Conservation (phyloP, 2,329 filamentous ascomycete genomes). For the Aureobasidium subglaciale region DNA sequence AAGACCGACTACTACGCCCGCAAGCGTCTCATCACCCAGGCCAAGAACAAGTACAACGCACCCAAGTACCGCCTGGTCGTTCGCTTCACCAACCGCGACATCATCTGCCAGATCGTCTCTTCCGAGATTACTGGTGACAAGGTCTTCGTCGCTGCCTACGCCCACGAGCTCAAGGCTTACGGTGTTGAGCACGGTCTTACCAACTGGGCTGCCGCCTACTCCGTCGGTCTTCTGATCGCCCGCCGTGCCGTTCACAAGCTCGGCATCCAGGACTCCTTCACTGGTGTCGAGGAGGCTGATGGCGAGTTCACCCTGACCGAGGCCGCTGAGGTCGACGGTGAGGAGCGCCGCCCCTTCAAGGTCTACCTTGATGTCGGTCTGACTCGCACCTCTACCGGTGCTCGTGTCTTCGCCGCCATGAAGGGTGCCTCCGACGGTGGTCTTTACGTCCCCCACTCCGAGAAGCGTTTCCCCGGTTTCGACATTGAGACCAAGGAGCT, state of each 20-base stretch:
- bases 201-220: slow-evolving; percentile 98
- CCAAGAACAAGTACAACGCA: slow-evolving; percentile 99
- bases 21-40: slow-evolving; percentile 98
- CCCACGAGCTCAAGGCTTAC: slow-evolving; percentile 96
- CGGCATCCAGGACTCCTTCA: slow-evolving; percentile 84
- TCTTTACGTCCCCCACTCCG: slow-evolving; percentile 93
- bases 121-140: slow-evolving; percentile 98
- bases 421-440: slow-evolving; percentile 99
- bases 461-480: slow-evolving; percentile 99
- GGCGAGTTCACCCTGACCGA: slow-evolving; percentile 96
- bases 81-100: slow-evolving; percentile 78
- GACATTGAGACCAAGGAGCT: slow-evolving; percentile 98
- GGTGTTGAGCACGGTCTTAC: slow-evolving; percentile 97
- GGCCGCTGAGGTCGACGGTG: slow-evolving; percentile 81
- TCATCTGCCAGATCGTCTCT: slow-evolving; percentile 94
- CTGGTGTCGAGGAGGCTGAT: slow-evolving; percentile 92
- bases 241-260: slow-evolving; percentile 97
- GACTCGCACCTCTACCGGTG: slow-evolving; percentile 92
- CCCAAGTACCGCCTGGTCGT: slow-evolving; percentile 99
- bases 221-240: slow-evolving; percentile 92
- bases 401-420: slow-evolving; percentile 98
- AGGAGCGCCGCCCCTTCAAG: slow-evolving; percentile 96
- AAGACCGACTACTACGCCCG: slow-evolving; percentile 99
- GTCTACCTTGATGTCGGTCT: slow-evolving; percentile 97
- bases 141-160: slow-evolving; percentile 86